Evolutionary conservation across 1,284 basidiomycete genomes (phyloP), one percentile per base, ranked within the genome.

Genomic region (Fomitiporia mediterranea): DNA sequence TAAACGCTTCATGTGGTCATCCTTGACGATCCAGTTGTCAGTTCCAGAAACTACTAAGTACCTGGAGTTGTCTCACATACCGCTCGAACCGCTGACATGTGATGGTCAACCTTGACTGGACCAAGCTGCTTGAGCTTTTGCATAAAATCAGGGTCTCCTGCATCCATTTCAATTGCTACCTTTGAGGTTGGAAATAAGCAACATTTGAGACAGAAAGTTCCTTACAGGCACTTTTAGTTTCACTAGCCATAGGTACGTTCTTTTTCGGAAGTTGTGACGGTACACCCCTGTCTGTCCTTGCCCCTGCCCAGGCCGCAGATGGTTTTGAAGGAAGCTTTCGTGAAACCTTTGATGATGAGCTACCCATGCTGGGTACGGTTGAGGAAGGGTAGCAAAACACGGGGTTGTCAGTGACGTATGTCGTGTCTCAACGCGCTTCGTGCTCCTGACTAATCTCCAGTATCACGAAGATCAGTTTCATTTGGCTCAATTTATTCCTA

Each of bases 101-200:
- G 78, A 66, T 81, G 86, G 68, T 83, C 83, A 19, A 94, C 87
- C 19, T 71, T 73, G 5, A 93, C 91, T 25, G 80, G 84, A 0
- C 91, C 91, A 2, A 94, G 71, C 42, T 71, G 76, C 61, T 67
- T 82, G 49, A 94, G 70, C 64, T 91, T 92, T 30, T 81, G 74
- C 65, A 89, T 68, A 58, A 93, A 83, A 52, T 93, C 82, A 1
- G 89, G 88, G 67, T 94, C 91, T 61, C 74, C 76, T 5, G 81
- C 80, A 65, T 94, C 90, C 59, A 69, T 70, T 58, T 82, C 73
- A 61, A 92, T 83, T 2, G 72, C 91, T 92, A 63, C 17, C 27
- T 7, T 23, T 9, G 11, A 25, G 17, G 35, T 32, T 56, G 21
- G 17, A 23, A 21, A n/a, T 28, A 34, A 32, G 9, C 27, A 32